Percentiles rank a stretch among this genome's conserved stretches.
Conservation (phyloP, 2,329 filamentous ascomycete species). For the Claviceps sp. region DNA sequence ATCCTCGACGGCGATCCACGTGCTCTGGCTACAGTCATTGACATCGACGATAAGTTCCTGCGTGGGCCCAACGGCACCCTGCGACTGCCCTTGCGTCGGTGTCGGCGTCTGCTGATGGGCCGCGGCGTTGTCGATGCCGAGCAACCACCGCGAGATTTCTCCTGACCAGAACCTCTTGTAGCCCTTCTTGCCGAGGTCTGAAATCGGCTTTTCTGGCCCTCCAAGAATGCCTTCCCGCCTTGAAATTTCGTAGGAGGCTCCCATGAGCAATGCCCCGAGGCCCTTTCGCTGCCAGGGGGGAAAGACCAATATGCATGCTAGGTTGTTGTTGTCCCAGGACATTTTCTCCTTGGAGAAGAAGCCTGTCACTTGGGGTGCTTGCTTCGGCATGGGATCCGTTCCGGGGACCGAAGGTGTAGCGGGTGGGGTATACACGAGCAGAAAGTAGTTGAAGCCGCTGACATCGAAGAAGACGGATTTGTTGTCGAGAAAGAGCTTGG, state of each 20-base stretch:
- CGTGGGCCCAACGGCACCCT: not conserved
- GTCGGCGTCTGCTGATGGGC: not conserved
- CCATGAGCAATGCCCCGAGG: slow-evolving; percentile 79
- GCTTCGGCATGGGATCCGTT: slow-evolving; percentile 3
- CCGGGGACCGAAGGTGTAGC: slow-evolving; percentile 9
- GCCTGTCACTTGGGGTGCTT: slow-evolving; percentile 50
- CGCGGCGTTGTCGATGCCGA: slow-evolving; percentile 28
- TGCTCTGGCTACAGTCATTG: slow-evolving; percentile 58
- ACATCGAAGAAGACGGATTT: slow-evolving; percentile 99
- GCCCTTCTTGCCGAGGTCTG: slow-evolving; percentile 67
- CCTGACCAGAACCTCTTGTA: slow-evolving; percentile 80
- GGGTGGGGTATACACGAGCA: slow-evolving; percentile 59
- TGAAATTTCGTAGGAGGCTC: slow-evolving; percentile 84
- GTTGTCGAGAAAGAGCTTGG: slow-evolving; percentile 93
- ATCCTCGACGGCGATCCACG: slow-evolving; percentile 78
- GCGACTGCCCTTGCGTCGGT: not conserved
- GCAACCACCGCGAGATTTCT: slow-evolving; percentile 61
- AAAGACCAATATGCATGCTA: slow-evolving; percentile 91
- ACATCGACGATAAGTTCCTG: slow-evolving; percentile 46
- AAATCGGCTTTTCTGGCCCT: slow-evolving; percentile 88
- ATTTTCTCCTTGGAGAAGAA: slow-evolving; percentile 99
- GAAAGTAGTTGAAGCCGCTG: slow-evolving; percentile 84
- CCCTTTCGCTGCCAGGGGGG: slow-evolving; percentile 91
- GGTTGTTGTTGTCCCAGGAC: slow-evolving; percentile 96
- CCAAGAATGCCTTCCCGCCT: slow-evolving; percentile 71